Base-by-base conservation (phyloP, 2,329 filamentous ascomycete species). In the Dothideomycetes sp. region DNA sequence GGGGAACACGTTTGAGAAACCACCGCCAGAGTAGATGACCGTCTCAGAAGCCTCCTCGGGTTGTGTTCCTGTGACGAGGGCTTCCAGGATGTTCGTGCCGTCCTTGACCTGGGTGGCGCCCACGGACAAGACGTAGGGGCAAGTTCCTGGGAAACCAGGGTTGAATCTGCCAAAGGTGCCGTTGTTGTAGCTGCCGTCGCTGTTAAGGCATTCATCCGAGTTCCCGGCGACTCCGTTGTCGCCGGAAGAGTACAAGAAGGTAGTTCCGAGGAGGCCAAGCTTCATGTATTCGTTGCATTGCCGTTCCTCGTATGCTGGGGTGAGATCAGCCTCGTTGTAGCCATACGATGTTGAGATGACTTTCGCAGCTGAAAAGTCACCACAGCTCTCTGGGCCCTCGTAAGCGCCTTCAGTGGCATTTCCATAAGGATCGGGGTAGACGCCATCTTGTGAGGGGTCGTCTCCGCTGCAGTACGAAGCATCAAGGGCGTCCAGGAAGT, bases 281-380 rank as follows among this genome's bases (percentile, higher is more conserved):
- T 76, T 75, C 64, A 74, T 65, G 19, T 70, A 75, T 58, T 75
- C 70, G 41, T 61, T 56, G 50, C 72, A 75, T 53, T 76, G 72
- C 3, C 72, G 60, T 36, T 60, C 47, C 44, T 69, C 63, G 49
- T 75, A 76, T 41, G 55, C 57, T 4, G 60, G 56, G 1, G 68
- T 64, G 5, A 70, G 55, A 37, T 68, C 65, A n/a, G 59, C 64
- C 55, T 76, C 72, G 45, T 69, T 68, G 46, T 68, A 68, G 10
- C 61, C 64, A 52, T 77, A 77, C 9, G 67, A 72, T 19, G 70
- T 70, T 16, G 63, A 69, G 42, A 75, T 69, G 41, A 75, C 71
- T 41, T 74, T 72, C 3, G 72, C 66, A 4, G 66, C 51, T 4
- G 56, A 47, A 37, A 58, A 63, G 3, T 50, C 56, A 30, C 70